phyloP scores from a whole-genome alignment of 495 filamentous ascomycete species.

The Cenococcum geophilum region DNA sequence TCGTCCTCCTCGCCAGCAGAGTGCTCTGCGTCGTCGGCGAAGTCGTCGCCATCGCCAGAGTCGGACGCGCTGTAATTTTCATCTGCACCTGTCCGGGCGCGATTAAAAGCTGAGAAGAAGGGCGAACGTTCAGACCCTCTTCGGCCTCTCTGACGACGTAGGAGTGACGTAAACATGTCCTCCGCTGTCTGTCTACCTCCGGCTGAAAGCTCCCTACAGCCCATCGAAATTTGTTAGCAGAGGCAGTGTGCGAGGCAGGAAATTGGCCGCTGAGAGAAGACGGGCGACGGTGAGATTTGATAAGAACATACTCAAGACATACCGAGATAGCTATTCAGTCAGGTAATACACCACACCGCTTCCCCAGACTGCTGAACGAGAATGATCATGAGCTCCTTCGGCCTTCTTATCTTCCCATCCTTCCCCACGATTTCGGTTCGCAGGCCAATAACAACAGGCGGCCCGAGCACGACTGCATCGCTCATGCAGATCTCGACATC shows the following conservation, averaged over 20 bases:
- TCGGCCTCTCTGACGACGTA: slow-evolving; percentile 16
- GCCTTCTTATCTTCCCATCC: slow-evolving; percentile 2
- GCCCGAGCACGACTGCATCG: slow-evolving; percentile 2
- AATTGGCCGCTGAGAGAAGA: not conserved
- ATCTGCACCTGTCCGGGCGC: slow-evolving; percentile 10
- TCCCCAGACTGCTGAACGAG: not conserved
- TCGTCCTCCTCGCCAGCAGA: slow-evolving; percentile 14
- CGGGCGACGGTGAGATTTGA: not conserved
- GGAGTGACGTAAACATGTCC: slow-evolving; percentile 28
- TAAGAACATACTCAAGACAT: not conserved
- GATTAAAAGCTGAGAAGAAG: slow-evolving; percentile 19
- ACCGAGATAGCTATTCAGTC: not conserved
- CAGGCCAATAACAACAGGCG: not conserved
- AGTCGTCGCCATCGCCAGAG: slow-evolving; percentile 7
- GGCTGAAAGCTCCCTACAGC: not conserved
- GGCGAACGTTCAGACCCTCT: slow-evolving; percentile 23
- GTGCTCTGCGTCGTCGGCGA: slow-evolving; percentile 9
- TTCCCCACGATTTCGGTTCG: slow-evolving; percentile 5
- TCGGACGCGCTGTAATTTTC: slow-evolving; percentile 5
- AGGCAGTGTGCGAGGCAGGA: not conserved
- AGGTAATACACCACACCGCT: slow-evolving; percentile 1
- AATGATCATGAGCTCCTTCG: slow-evolving; percentile 3
- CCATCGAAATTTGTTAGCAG: not conserved
- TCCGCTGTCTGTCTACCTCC: not conserved
- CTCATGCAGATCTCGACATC: not conserved